Evolutionary conservation across 495 filamentous ascomycete species (phyloP), one percentile per base, ranked within the genome.

Genomic region (Tetracladium setigerum): DNA sequence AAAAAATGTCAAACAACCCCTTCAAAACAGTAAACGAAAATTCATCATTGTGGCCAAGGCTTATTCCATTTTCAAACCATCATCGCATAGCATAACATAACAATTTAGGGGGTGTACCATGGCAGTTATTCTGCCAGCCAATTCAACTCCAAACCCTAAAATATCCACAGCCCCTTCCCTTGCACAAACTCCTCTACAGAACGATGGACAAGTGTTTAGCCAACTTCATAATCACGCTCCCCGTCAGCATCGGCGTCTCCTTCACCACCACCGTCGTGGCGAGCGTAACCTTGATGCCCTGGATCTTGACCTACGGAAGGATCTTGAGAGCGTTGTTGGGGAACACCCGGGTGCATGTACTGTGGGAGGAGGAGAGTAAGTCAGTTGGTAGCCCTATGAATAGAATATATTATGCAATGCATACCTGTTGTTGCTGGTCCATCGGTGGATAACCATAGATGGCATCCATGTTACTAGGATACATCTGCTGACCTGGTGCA

Each of bases 391-490:
- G 43, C 38, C 35, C 38, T 41, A 42, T 44, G 41, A 41, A 34
- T 44, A 37, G 60, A 57, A 50, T 47, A 56, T 36, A 42, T 17
- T 14, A 30, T 9, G 18, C 30, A 24, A 11, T 35, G 68, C 76
- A 52, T 74, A 91, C 88, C 77, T 90, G 88, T 67, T 94, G 89
- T 50, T 84, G 76, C 52, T 84, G 84, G n/a, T n/a, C n/a, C 73
- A 95, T 84, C 51, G 79, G 72, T 31, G 83, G 76, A 64, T 87
- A 92, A 30, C 77, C 76, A 67, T 96, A 96, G 75, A 96, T 95
- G 43, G 72, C 75, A 53, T 89, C 86, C 60, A 91, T 78, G 37
- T 82, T 78, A 43, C 74, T 62, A n/a, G n/a, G n/a, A 59, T 87
- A 95, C 78, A 95, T 92, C 55, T 80, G 81, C 36, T 79, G 73